Conservation (phyloP, 2,329 filamentous ascomycete genomes). For the Colletotrichum sp. region DNA sequence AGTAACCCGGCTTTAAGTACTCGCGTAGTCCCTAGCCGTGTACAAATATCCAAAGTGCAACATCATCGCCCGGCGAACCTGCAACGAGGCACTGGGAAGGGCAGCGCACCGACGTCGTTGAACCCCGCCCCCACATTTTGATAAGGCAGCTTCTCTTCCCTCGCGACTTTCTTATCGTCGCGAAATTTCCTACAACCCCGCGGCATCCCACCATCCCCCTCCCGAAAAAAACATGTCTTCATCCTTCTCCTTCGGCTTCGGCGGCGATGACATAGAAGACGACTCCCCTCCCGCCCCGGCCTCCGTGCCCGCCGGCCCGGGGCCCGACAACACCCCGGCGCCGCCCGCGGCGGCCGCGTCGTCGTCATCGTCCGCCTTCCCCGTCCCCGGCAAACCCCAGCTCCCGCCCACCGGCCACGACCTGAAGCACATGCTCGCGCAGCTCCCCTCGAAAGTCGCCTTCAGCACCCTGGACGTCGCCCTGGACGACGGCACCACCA, state of each 20-base stretch:
- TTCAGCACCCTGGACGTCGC: constrained; percentile 67
- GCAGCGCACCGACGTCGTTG: not conserved
- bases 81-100: not conserved
- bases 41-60: not conserved
- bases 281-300: constrained; percentile 29
- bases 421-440: constrained; percentile 54
- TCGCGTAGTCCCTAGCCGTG: not conserved
- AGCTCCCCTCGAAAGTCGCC: constrained; percentile 75
- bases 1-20: not conserved
- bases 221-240: constrained; percentile 22
- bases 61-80: not conserved
- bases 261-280: constrained; percentile 68
- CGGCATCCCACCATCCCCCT: not conserved
- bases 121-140: constrained; percentile 16
- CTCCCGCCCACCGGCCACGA: constrained; percentile 59
- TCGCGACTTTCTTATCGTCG: not conserved
- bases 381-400: constrained; percentile 65
- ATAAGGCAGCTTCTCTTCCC: not conserved
- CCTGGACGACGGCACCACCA: constrained; percentile 58
- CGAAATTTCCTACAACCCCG: constrained; percentile 8
- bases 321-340: constrained; percentile 26
- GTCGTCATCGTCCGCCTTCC: constrained; percentile 56
- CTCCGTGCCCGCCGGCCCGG: constrained; percentile 18
- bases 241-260: constrained; percentile 67
- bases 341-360: constrained; percentile 31